Base-by-base conservation (phyloP, 768 basidiomycete species). In the Lentinula aciculospora region DNA sequence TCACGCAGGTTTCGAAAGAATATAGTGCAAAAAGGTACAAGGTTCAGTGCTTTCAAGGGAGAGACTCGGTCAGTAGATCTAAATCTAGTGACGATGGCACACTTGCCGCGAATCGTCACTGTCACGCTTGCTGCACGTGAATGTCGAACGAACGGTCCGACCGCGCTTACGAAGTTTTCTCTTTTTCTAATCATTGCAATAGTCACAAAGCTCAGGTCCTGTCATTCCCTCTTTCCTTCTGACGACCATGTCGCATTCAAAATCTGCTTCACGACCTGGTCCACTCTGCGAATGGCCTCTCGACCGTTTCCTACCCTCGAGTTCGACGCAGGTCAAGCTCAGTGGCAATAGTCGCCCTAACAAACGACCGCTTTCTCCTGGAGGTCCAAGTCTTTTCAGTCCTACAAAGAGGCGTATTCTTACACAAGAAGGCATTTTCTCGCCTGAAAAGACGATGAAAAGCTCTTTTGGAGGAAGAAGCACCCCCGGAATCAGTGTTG, bases 381-480 rank as follows among this genome's bases (percentile, higher is more conserved):
- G 60, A 1, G 72, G 66, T 36, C 73, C 76, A 13, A 70, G 66
- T 23, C 70, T 78, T 45, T 78, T 78, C 64, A 87, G 81, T 63
- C 85, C 88, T 21, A 75, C 83, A 28, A 90, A 90, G 66, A 83
- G 88, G 51, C 82, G 88, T 55, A 80, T 88, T 49, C 74, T 88
- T 60, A 74, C 73, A 62, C 75, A 74, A 48, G 84, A 84, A 64
- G 83, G 78, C 56, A 69, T 81, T 7, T 70, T 74, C 42, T 69
- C 73, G 31, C 68, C 73, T 3, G 67, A 70, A 53, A 76, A 71
- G 64, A 69, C 69, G n/a, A 46, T 65, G 55, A 75, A 74, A 59
- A 74, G 63, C 58, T 69, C 77, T 27, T 56, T 72, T 59, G 56
- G 54, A 61, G 59, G 12, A 78, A 57, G 56, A 28, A 63, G 58